These are phyloP conservation scores for Vitis hybrid DNA, from an alignment of 177 flowering plant genomes.

Conservation along the genomic window DNA sequence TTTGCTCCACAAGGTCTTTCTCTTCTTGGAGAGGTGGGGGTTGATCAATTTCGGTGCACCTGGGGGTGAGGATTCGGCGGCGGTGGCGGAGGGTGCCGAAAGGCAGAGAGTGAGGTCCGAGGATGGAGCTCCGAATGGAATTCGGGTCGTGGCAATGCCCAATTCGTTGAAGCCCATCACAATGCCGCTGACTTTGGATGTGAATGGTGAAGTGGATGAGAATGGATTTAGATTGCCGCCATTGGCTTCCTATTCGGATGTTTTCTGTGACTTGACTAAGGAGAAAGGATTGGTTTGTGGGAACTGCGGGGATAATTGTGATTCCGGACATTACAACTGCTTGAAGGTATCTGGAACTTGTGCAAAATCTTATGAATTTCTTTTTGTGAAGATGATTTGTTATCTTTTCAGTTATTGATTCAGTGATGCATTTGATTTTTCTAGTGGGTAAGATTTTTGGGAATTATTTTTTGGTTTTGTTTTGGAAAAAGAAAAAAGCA, in stretches of 20 bases:
- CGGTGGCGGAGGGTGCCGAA: conserved; percentile 26
- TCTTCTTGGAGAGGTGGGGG: conserved; percentile 79
- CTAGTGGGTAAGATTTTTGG: too few relatives aligned
- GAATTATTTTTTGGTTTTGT: too few relatives aligned
- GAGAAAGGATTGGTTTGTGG: conserved; percentile 46
- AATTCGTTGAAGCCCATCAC: conserved; percentile 46
- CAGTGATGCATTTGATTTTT: too few relatives aligned
- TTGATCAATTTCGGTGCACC: conserved; percentile 64
- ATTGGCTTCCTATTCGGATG: conserved; percentile 75
- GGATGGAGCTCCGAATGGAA: conserved; percentile 77
- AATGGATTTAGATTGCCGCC: conserved; percentile 49
- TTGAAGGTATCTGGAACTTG: conserved; percentile 43
- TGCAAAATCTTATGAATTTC: not conserved
- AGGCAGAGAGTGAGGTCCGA: conserved; percentile 47
- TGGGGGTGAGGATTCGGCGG: not conserved
- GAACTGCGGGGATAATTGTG: conserved; percentile 57
- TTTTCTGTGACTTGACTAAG: conserved; percentile 40
- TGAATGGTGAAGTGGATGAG: conserved; percentile 24
- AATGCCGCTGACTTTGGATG: conserved; percentile 17
- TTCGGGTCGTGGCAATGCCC: conserved; percentile 67
- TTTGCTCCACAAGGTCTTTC: conserved; percentile 62
- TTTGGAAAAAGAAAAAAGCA: too few relatives aligned
- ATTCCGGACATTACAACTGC: conserved; percentile 41
- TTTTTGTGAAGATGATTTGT: not conserved
- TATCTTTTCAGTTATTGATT: not conserved